Base-by-base conservation (phyloP, 1,284 basidiomycete genomes). In the Leccinum subfulvum region DNA sequence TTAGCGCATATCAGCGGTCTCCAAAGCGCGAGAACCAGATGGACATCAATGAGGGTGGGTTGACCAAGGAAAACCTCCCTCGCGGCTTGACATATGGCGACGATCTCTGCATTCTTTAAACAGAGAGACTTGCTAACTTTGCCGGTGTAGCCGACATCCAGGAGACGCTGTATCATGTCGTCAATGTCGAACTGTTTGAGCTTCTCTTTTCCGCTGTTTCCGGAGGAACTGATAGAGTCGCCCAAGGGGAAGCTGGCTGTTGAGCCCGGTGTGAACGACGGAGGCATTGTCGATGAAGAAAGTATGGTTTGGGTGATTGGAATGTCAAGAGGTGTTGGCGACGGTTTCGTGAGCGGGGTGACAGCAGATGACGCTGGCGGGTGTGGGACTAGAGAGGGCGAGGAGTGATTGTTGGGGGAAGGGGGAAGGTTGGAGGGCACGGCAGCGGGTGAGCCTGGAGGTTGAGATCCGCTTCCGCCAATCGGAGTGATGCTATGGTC, bases 41-140 rank as follows among this genome's bases (percentile, higher is more conserved):
- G 28, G 28, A 30, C 28, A 30, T 99, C 97, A 74, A 99, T 93
- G 65, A 99, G 87, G 1, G 97, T 98, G 9, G 97, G 97, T 77
- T 99, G 97, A 71, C 86, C 90, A 67, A 99, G 88, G 76, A 99
- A 97, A 59, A 99, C 93, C 69, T 99, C 97, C 61, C 97, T 88
- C 23, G 96, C 97, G n/a, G 97, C 94, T 67, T 93, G 88, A 78
- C 97, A 99, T 65, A 99, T 92, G 49, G 93, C 90, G 16, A 90
- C 91, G 73, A 99, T 98, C 80, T 99, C 97, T 35, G 90, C 87
- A 75, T 98, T 98, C 84, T 99, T 99, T 68, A 99, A 83, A 73
- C 94, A 95, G 62, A 98, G 88, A 26, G 94, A 94, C 79, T 98
- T 99, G 81, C 91, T 94, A 71, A 98, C 92, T 84, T 99, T 99